Conservation (phyloP, 495 filamentous ascomycete genomes). For the Entonaema liquescens region DNA sequence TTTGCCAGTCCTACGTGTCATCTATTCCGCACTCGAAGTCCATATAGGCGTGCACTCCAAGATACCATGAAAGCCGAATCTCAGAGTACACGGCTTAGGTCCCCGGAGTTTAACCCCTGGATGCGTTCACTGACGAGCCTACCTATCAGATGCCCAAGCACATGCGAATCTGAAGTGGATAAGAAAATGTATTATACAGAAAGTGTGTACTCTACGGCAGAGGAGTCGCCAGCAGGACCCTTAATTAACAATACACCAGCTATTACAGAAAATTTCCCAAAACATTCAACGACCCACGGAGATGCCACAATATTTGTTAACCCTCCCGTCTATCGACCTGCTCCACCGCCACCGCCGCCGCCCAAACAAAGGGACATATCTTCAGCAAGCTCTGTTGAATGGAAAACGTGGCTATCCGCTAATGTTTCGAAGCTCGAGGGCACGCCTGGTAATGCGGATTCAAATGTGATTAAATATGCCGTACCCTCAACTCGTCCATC, state of each 20-base stretch:
- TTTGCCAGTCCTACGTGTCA: slow-evolving; percentile 57
- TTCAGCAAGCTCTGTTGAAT: slow-evolving; percentile 58
- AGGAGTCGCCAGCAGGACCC: slow-evolving; percentile 9
- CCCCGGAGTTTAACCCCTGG: slow-evolving; percentile 59
- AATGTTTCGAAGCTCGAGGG: slow-evolving; percentile 60
- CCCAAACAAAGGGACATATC: slow-evolving; percentile 48
- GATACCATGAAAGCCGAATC: slow-evolving; percentile 50
- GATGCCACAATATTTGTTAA: slow-evolving; percentile 45
- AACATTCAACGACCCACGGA: slow-evolving; percentile 27
- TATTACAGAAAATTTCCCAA: slow-evolving; percentile 13
- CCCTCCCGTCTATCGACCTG: slow-evolving; percentile 36
- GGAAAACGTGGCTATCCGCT: slow-evolving; percentile 63
- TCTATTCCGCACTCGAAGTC: slow-evolving; percentile 62
- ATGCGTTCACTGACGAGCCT: slow-evolving; percentile 51
- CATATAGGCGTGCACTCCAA: slow-evolving; percentile 62
- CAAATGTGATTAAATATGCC: slow-evolving; percentile 47
- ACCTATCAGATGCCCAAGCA: slow-evolving; percentile 41
- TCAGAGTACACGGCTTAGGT: slow-evolving; percentile 30
- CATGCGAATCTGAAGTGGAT: slow-evolving; percentile 45
- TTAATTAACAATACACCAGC: slow-evolving; percentile 13
- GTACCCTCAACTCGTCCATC: slow-evolving; percentile 48
- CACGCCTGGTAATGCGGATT: slow-evolving; percentile 36
- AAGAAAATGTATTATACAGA: slow-evolving; percentile 49
- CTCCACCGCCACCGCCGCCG: slow-evolving; percentile 35
- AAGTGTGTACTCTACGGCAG: slow-evolving; percentile 55